Conservation (phyloP, 768 basidiomycete species). For the Tephrocybe sp. region DNA sequence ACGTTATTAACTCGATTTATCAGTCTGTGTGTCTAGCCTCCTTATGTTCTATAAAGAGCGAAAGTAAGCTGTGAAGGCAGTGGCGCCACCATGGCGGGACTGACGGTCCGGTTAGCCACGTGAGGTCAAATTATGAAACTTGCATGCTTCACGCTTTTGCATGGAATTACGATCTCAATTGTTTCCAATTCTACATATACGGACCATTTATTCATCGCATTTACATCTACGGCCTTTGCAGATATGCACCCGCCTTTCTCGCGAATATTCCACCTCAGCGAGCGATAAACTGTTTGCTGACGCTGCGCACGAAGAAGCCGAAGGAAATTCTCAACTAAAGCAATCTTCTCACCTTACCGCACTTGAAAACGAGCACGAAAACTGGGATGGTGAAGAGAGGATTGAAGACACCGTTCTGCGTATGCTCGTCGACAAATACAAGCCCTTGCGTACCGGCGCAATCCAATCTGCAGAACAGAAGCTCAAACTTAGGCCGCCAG, state of each 20-base stretch:
- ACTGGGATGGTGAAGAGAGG: conserved; percentile 80
- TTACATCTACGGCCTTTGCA: background rate
- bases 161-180: conserved; percentile 8
- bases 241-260: background rate
- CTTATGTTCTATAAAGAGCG: no score
- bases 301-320: conserved; percentile 52
- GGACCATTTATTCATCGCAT: background rate
- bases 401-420: conserved; percentile 68
- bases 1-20: no score
- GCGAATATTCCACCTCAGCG: conserved; percentile 22
- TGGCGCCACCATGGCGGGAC: background rate
- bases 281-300: conserved; percentile 67
- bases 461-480: conserved; percentile 66
- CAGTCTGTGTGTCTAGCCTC: no score
- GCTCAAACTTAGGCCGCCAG: conserved; percentile 48
- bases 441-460: conserved; percentile 64
- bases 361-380: conserved; percentile 48
- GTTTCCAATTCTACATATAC: background rate
- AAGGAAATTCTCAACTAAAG: conserved; percentile 19
- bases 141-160: background rate
- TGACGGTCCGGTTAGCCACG: background rate
- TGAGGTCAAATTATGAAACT: background rate
- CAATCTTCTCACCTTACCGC: conserved; percentile 18
- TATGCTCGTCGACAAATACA: conserved; percentile 88
- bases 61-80: background rate